Percentiles rank a stretch among this genome's conserved stretches.
These are phyloP conservation scores for Alternaria conjuncta DNA, from an alignment of 2,329 filamentous ascomycete genomes.

Conservation along the genomic window DNA sequence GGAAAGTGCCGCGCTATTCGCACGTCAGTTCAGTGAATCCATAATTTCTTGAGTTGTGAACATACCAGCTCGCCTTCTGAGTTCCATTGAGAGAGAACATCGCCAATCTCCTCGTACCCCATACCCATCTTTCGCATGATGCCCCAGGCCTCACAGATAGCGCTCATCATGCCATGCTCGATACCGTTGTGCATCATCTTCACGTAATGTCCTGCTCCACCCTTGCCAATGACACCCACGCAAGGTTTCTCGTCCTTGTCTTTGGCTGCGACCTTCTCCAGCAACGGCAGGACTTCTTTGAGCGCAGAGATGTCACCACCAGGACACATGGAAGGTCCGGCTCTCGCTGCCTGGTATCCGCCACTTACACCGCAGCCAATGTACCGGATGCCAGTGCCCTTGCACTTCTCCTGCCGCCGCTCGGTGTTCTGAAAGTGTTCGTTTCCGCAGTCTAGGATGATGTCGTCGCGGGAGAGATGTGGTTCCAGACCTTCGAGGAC, in stretches of 20 bases:
- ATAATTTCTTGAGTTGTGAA: not conserved
- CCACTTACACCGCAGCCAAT: slow-evolving; percentile 73
- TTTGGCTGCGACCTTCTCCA: slow-evolving; percentile 68
- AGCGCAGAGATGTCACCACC: slow-evolving; percentile 65
- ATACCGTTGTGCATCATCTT: slow-evolving; percentile 81
- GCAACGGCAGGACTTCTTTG: slow-evolving; percentile 65
- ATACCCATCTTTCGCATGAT: slow-evolving; percentile 67
- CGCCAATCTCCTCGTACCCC: slow-evolving; percentile 65
- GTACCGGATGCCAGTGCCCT: slow-evolving; percentile 65
- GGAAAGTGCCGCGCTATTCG: slow-evolving; percentile 60
- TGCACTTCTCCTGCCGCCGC: slow-evolving; percentile 64
- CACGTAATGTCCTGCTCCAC: slow-evolving; percentile 72
- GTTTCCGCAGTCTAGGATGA: slow-evolving; percentile 73
- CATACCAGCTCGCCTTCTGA: slow-evolving; percentile 61
- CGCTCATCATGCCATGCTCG: slow-evolving; percentile 73
- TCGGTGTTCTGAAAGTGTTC: slow-evolving; percentile 72
- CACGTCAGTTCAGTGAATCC: slow-evolving; percentile 1
- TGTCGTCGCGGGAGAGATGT: slow-evolving; percentile 65
- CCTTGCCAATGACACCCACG: slow-evolving; percentile 65
- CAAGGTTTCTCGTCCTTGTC: slow-evolving; percentile 66
- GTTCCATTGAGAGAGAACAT: slow-evolving; percentile 68
- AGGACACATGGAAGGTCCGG: slow-evolving; percentile 71
- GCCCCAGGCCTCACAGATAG: slow-evolving; percentile 69
- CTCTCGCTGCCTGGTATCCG: slow-evolving; percentile 71
- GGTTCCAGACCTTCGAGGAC: slow-evolving; percentile 57